phyloP scores from a whole-genome alignment of 371 early-diverging fungal species.

The Parasitella parasitica region DNA sequence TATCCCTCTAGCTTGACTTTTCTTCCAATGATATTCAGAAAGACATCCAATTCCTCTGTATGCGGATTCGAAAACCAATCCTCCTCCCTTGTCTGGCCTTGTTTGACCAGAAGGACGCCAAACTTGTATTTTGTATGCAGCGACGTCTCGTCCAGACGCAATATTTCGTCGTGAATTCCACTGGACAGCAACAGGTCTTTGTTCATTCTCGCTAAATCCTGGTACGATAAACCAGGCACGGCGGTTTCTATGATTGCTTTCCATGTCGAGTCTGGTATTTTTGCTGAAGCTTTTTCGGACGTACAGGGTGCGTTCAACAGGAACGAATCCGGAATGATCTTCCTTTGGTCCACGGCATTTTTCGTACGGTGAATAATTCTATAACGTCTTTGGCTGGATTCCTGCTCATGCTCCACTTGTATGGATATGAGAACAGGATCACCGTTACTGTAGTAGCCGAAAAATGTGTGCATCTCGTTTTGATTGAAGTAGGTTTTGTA shows the following conservation, averaged over 20 bases:
- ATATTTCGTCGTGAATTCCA: conserved; percentile 27
- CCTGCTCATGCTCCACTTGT: conserved; percentile 1
- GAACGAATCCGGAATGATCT: conserved; percentile 18
- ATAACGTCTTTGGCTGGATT: conserved; percentile 13
- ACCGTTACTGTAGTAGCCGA: conserved; percentile 22
- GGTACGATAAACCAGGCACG: conserved; percentile 14
- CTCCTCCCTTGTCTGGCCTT: conserved; percentile 76
- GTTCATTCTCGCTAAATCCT: conserved; percentile 10
- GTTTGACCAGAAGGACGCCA: conserved; percentile 70
- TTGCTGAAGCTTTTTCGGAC: background rate
- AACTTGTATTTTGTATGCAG: conserved; percentile 77
- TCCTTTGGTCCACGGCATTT: conserved; percentile 18
- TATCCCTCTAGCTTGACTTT: conserved; percentile 72
- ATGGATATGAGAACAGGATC: conserved; percentile 22
- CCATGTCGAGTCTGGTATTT: conserved; percentile 14
- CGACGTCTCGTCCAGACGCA: conserved; percentile 40
- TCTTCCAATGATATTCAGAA: conserved; percentile 73
- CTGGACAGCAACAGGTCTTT: conserved; percentile 15
- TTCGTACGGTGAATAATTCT: conserved; percentile 23
- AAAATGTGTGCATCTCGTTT: conserved; percentile 14
- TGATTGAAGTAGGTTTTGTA: conserved; percentile 25
- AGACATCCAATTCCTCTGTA: conserved; percentile 58
- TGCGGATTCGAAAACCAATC: conserved; percentile 75
- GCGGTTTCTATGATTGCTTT: conserved; percentile 25
- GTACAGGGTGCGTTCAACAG: conserved; percentile 14